Evolutionary conservation across 2,329 filamentous ascomycete species (phyloP).

Genomic region (Calonectria multiphialidica): DNA sequence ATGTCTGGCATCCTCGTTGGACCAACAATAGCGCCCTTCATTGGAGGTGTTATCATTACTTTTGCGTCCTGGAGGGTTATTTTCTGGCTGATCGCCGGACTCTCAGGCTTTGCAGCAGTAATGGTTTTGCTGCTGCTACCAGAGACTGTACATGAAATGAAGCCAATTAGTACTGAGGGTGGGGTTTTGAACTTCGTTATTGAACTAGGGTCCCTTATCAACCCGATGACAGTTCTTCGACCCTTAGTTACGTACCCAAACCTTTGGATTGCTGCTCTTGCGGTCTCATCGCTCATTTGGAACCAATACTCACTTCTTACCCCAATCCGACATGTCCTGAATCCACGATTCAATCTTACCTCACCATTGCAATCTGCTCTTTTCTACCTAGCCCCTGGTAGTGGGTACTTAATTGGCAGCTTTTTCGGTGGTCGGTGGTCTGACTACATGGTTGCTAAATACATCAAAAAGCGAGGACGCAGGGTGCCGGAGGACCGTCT

Average conservation of each 20-base stretch:
- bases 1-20: constrained; percentile 75
- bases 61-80: constrained; percentile 75
- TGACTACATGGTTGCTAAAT: constrained; percentile 73
- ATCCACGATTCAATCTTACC: constrained; percentile 75
- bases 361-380: constrained; percentile 74
- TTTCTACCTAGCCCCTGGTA: constrained; percentile 78
- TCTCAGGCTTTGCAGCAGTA: constrained; percentile 68
- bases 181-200: not conserved
- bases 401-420: constrained; percentile 74
- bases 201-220: not conserved
- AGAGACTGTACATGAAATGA: constrained; percentile 70
- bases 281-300: constrained; percentile 73
- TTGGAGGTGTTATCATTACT: constrained; percentile 78
- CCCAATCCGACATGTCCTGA: constrained; percentile 77
- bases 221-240: constrained; percentile 17
- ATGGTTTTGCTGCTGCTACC: constrained; percentile 72
- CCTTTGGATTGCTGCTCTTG: constrained; percentile 68
- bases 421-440: constrained; percentile 78
- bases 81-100: constrained; percentile 77
- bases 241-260: constrained; percentile 66
- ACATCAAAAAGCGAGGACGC: constrained; percentile 65
- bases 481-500: constrained; percentile 76
- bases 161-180: constrained; percentile 11
- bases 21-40: constrained; percentile 72
- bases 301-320: constrained; percentile 79